phyloP scores from a whole-genome alignment of 768 basidiomycete genomes.

The Collybiopsis luxurians region DNA sequence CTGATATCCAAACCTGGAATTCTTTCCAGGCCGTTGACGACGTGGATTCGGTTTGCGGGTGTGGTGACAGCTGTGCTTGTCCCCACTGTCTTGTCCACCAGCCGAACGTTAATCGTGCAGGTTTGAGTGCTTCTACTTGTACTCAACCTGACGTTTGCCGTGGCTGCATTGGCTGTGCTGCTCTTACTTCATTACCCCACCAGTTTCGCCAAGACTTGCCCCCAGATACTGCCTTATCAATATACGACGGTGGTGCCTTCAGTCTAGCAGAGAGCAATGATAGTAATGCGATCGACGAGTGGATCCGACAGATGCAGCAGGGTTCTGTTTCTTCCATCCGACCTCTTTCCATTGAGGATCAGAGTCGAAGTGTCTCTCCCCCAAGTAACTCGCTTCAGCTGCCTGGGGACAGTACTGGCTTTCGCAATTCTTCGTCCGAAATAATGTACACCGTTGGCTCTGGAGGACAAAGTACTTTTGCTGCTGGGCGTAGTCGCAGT shows the following conservation, averaged over 20 bases:
- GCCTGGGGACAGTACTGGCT: neutral
- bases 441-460: neutral
- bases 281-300: constrained; percentile 52
- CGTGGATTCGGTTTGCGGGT: constrained; percentile 30
- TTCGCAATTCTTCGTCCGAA: neutral
- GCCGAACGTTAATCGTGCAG: constrained; percentile 23
- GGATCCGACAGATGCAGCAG: constrained; percentile 47
- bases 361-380: neutral
- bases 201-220: constrained; percentile 35
- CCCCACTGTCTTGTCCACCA: constrained; percentile 34
- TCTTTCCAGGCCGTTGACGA: neutral
- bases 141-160: constrained; percentile 34
- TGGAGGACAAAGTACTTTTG: neutral
- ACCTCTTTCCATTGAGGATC: neutral
- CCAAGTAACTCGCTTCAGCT: neutral
- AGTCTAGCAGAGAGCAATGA: neutral
- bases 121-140: constrained; percentile 37
- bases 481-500: neutral
- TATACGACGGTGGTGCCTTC: constrained; percentile 1
- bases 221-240: constrained; percentile 39
- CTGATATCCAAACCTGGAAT: constrained; percentile 1
- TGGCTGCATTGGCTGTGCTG: constrained; percentile 63
- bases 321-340: neutral
- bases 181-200: constrained; percentile 33
- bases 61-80: constrained; percentile 42